Conservation (phyloP, 345 rosid genomes). For the Excoecaria agallocha region DNA sequence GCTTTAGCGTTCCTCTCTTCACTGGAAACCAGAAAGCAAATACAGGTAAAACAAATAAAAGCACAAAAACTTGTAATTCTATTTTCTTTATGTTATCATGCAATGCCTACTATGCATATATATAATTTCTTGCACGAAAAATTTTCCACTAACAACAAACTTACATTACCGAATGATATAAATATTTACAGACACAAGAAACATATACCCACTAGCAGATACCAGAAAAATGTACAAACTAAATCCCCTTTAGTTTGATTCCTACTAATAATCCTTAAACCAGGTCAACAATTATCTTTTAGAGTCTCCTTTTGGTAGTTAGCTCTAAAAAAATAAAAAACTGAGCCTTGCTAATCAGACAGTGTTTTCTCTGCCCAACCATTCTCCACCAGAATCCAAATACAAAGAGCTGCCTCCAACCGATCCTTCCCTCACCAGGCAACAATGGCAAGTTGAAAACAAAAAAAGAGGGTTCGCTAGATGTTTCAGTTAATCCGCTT, state of each 20-base stretch:
- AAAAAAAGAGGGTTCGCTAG: not conserved
- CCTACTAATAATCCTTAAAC: slow-evolving; percentile 20
- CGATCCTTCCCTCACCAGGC: too few species aligned
- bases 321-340: slow-evolving; percentile 43
- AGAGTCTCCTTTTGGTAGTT: slow-evolving; percentile 18
- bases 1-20: too few species aligned
- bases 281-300: slow-evolving; percentile 8
- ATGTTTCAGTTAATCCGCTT: slow-evolving; percentile 42
- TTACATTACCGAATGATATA: slow-evolving; percentile 23
- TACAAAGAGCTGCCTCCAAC: not conserved
- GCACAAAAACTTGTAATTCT: too few species aligned
- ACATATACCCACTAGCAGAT: slow-evolving; percentile 14
- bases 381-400: slow-evolving; percentile 18
- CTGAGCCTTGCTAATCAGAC: slow-evolving; percentile 33
- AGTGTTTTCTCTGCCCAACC: slow-evolving; percentile 4
- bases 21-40: too few species aligned
- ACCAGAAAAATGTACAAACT: slow-evolving; percentile 31
- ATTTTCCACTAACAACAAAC: not conserved
- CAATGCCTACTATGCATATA: too few species aligned
- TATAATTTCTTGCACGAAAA: not conserved
- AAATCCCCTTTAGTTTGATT: slow-evolving; percentile 15
- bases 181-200: slow-evolving; percentile 31
- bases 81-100: too few species aligned
- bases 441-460: too few species aligned
- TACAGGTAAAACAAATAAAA: too few species aligned